Evolutionary conservation across 768 basidiomycete genomes (phyloP).

Genomic region (Neoboletus brunneissimus): DNA sequence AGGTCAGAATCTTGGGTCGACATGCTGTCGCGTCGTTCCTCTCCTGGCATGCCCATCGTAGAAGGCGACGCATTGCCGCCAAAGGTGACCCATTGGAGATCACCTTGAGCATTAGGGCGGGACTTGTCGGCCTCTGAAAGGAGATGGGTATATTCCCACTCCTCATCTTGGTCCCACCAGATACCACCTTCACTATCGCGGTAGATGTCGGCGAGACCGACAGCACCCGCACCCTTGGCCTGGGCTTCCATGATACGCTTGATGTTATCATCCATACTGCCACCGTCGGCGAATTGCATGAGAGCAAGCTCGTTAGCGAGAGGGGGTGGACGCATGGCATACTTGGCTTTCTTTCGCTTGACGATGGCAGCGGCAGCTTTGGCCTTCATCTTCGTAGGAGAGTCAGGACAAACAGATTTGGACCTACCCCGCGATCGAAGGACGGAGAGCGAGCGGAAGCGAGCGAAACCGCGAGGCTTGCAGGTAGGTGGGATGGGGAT

Average conservation of each 20-base stretch:
- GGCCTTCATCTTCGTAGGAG: constrained; percentile 25
- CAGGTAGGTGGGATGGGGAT: constrained; percentile 18
- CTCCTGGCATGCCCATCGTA: constrained; percentile 8
- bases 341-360: constrained; percentile 53
- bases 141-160: constrained; percentile 64
- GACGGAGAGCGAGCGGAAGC: constrained; percentile 51
- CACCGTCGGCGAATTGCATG: constrained; percentile 69
- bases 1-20: constrained; percentile 56
- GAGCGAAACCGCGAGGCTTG: constrained; percentile 37
- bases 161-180: constrained; percentile 73
- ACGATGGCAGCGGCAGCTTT: constrained; percentile 33
- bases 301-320: constrained; percentile 65
- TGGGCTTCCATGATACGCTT: constrained; percentile 54
- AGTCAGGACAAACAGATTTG: constrained; percentile 32
- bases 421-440: constrained; percentile 41
- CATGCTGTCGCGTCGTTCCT: constrained; percentile 42
- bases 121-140: constrained; percentile 40
- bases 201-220: constrained; percentile 48
- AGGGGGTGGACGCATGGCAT: constrained; percentile 44
- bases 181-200: constrained; percentile 59
- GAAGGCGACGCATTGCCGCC: constrained; percentile 26
- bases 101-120: constrained; percentile 24
- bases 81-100: constrained; percentile 46
- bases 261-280: constrained; percentile 52
- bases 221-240: constrained; percentile 42